Percentiles rank a stretch among this genome's conserved stretches.
These are phyloP conservation scores for Fomitiporia mediterranea DNA, from an alignment of 1,284 basidiomycete species.

Conservation along the genomic window DNA sequence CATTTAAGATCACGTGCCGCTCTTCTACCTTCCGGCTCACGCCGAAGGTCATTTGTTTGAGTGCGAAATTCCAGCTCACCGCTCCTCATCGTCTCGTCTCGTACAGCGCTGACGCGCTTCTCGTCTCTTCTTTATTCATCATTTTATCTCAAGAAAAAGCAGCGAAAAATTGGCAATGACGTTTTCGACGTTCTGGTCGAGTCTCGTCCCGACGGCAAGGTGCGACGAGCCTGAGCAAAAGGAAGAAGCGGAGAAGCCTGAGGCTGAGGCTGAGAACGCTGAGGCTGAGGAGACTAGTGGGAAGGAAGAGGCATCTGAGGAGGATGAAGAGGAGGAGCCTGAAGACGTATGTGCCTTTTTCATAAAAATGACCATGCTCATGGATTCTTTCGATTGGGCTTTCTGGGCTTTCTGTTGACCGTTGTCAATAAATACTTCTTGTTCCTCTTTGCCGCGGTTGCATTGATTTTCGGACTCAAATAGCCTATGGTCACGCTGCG, in stretches of 20 bases:
- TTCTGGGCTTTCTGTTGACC: not conserved
- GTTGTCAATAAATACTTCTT: too few relatives aligned
- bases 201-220: slow-evolving; percentile 52
- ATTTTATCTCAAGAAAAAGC: not conserved
- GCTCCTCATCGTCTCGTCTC: not conserved
- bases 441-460: not conserved
- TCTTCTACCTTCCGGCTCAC: slow-evolving; percentile 10
- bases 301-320: slow-evolving; percentile 36
- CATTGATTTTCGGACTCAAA: too few relatives aligned
- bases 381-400: not conserved
- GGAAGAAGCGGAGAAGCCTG: slow-evolving; percentile 27
- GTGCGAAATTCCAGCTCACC: slow-evolving; percentile 5
- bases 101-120: not conserved
- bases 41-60: not conserved
- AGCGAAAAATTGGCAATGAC: slow-evolving; percentile 25
- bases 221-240: slow-evolving; percentile 52
- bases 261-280: slow-evolving; percentile 24
- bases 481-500: slow-evolving; percentile 65
- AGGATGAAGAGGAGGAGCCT: slow-evolving; percentile 59
- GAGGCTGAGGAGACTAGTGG: slow-evolving; percentile 34
- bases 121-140: not conserved
- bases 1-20: not conserved
- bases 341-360: slow-evolving; percentile 63
- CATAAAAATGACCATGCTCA: not conserved
- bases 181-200: slow-evolving; percentile 59